phyloP scores from a whole-genome alignment of 768 basidiomycete species.

The Phanerodontia chrysosporium region DNA sequence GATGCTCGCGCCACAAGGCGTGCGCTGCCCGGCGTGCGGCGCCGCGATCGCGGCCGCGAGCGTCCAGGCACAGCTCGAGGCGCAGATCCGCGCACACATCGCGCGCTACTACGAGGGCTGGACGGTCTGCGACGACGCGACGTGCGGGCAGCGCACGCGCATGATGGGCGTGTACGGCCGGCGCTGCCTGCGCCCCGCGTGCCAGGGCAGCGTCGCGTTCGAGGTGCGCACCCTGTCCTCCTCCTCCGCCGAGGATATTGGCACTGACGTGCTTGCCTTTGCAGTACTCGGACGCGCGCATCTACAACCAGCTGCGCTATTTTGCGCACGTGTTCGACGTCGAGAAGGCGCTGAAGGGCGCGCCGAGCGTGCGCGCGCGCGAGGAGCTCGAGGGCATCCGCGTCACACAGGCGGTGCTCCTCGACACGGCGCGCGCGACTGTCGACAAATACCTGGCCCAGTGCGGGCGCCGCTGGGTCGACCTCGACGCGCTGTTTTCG shows the following conservation, averaged over 20 bases:
- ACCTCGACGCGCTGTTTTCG: slow-evolving; percentile 74
- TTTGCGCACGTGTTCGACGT: slow-evolving; percentile 75
- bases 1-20: slow-evolving; percentile 60
- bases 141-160: slow-evolving; percentile 81
- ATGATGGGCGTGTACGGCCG: slow-evolving; percentile 92
- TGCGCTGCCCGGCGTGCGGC: slow-evolving; percentile 67
- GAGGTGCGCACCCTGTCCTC: slow-evolving; percentile 49
- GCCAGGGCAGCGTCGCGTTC: slow-evolving; percentile 65
- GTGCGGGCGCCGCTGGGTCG: slow-evolving; percentile 88
- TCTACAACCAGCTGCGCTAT: slow-evolving; percentile 91
- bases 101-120: slow-evolving; percentile 84
- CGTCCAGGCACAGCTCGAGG: slow-evolving; percentile 80
- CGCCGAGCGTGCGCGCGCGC: slow-evolving; percentile 29
- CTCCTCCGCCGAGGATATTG: not conserved
- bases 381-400: not conserved
- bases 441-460: slow-evolving; percentile 81
- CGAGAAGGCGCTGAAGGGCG: slow-evolving; percentile 52
- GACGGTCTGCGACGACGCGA: slow-evolving; percentile 82
- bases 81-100: slow-evolving; percentile 76
- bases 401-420: slow-evolving; percentile 41
- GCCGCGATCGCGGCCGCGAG: slow-evolving; percentile 50
- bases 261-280: slow-evolving; percentile 8
- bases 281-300: slow-evolving; percentile 77
- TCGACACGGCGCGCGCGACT: slow-evolving; percentile 49
- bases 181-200: slow-evolving; percentile 67